Evolutionary conservation across 2,329 filamentous ascomycete genomes (phyloP), one percentile per base, ranked within the genome.

Genomic region (Trichoderma oligosporum): DNA sequence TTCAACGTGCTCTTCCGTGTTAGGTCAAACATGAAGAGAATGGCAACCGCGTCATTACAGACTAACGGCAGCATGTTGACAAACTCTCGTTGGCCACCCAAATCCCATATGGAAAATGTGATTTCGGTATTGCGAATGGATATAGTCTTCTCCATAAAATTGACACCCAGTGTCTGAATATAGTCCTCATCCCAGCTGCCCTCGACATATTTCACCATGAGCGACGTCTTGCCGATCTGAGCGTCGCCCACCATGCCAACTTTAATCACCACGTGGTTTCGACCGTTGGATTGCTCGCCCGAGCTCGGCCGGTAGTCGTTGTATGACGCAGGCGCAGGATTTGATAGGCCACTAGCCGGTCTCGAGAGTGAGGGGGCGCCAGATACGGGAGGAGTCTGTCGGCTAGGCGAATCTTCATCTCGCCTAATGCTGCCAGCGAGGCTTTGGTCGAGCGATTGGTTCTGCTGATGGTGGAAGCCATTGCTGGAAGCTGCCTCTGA

Each of bases 61-160:
- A 99, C 94, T n/a, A 99, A 82, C 20, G 94, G 94, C 61, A 99
- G 79, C 94, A 99, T 99, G 78, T 99, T 99, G 75, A 99, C 94
- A 69, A 99, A 99, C 76, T 99, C 94, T 69, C 94, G 87, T 78
- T 99, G 94, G 63, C 94, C 94, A 66, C 94, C 94, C 56, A 99
- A 76, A 78, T 99, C 94, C 94, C 94, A 99, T 70, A 99, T 99
- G 61, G 91, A 96, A 76, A 99, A 99, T 41, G 94, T 99, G 73
- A 99, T 99, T 75, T 99, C 94, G 14, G 94, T 99, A 75, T 99
- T 99, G 61, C 94, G 89, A 74, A 99, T 99, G 61, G 91, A 96
- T 70, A 99, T 99, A 33, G 94, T 99, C 82, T 99, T 99, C 74
- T 99, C 94, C 94, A 99, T 99, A 75, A 99, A 99, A 74, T 99